A percentile compares a stretch with the other conserved stretches of the same genome.
phyloP scores from a whole-genome alignment of 2,329 filamentous ascomycete species.

The Fusarium sp. region DNA sequence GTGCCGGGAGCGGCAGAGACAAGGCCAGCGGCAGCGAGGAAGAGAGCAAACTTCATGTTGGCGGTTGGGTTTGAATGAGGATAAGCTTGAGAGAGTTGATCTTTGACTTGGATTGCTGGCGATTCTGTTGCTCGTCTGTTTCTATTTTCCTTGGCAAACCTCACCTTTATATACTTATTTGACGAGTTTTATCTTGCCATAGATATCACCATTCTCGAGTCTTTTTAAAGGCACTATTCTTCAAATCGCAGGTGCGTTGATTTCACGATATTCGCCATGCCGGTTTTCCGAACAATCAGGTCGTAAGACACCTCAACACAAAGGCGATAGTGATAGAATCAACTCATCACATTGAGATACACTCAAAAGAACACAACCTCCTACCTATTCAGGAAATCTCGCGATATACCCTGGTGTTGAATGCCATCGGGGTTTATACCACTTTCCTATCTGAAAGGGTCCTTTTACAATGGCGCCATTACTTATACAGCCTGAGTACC shows the following conservation, averaged over 20 bases:
- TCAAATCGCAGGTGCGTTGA: constrained; percentile 5
- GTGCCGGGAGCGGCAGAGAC: constrained; percentile 13
- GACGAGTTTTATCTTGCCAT: fast-evolving
- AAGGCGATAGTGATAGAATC: neutral
- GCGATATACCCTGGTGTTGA: constrained; percentile 10
- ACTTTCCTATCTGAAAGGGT: constrained; percentile 34
- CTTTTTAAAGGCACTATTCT: neutral
- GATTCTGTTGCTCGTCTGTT: neutral
- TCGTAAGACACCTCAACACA: too few relatives aligned
- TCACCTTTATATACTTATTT: neutral
- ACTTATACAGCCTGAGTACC: constrained; percentile 1
- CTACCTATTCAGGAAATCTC: constrained; percentile 22
- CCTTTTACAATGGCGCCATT: constrained; percentile 24
- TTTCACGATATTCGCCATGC: neutral
- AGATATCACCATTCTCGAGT: neutral
- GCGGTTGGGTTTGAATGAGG: neutral
- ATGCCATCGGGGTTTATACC: constrained; percentile 3
- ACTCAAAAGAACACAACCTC: fast-evolving
- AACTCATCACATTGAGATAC: neutral
- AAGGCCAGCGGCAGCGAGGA: constrained; percentile 9
- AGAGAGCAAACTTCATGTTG: constrained; percentile 24
- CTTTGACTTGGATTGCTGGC: neutral
- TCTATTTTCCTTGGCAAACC: neutral
- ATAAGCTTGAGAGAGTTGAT: neutral
- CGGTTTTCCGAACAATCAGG: constrained; percentile 3